phyloP scores from a whole-genome alignment of 1,284 basidiomycete species.

The Crocinoboletus sp. region DNA sequence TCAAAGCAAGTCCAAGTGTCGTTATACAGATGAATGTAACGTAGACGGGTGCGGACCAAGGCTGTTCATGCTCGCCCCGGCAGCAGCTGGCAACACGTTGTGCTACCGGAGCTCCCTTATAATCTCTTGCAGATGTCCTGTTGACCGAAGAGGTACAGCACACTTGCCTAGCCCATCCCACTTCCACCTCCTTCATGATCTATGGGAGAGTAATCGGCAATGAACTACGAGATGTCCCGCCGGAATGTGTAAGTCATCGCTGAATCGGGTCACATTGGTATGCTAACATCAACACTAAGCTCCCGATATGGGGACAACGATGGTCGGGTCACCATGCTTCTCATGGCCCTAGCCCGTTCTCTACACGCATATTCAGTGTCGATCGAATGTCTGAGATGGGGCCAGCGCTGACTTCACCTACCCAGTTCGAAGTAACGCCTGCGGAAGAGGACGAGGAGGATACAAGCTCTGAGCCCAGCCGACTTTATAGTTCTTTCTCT shows the following conservation, averaged over 20 bases:
- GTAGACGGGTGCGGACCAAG: slow-evolving; percentile 13
- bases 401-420: slow-evolving; percentile 23
- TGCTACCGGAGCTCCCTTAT: slow-evolving; percentile 23
- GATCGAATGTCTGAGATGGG: slow-evolving; percentile 25
- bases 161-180: slow-evolving; percentile 12
- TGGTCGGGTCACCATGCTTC: slow-evolving; percentile 24
- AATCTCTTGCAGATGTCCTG: slow-evolving; percentile 24
- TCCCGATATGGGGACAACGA: slow-evolving; percentile 34
- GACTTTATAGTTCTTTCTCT: slow-evolving; percentile 5
- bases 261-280: neutral
- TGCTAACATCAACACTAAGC: slow-evolving; percentile 21
- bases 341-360: slow-evolving; percentile 28
- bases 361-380: slow-evolving; percentile 20
- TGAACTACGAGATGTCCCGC: slow-evolving; percentile 31
- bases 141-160: slow-evolving; percentile 16
- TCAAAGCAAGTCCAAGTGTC: slow-evolving; percentile 16
- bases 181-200: slow-evolving; percentile 20
- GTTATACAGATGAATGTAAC: slow-evolving; percentile 17
- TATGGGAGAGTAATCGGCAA: slow-evolving; percentile 31
- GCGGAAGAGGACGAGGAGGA: slow-evolving; percentile 24
- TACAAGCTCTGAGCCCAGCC: slow-evolving; percentile 16
- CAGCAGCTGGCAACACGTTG: slow-evolving; percentile 25
- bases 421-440: slow-evolving; percentile 21
- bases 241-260: slow-evolving; percentile 24
- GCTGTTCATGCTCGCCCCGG: slow-evolving; percentile 27